These are phyloP conservation scores for Circinella umbellata DNA, from an alignment of 371 early-diverging fungal species.

Conservation along the genomic window DNA sequence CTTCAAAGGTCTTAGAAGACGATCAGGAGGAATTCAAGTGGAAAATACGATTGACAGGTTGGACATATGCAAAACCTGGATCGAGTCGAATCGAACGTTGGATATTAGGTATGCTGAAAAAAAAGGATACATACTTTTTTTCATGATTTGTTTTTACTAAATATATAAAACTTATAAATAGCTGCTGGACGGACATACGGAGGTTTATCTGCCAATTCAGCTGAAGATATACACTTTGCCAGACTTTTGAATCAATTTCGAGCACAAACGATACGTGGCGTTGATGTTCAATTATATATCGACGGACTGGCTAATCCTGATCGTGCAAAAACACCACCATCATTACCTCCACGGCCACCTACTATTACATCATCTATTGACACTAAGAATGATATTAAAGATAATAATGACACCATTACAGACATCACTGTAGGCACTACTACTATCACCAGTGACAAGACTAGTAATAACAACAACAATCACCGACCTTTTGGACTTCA, in stretches of 20 bases:
- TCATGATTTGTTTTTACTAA: too few species aligned
- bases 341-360: neutral
- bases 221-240: constrained; percentile 45
- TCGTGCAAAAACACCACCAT: constrained; percentile 10
- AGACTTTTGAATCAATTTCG: constrained; percentile 45
- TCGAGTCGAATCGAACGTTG: constrained; percentile 39
- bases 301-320: constrained; percentile 14
- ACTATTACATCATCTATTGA: too few species aligned
- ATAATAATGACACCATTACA: neutral
- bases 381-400: too few species aligned
- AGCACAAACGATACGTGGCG: constrained; percentile 40
- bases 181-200: constrained; percentile 51
- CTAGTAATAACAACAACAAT: neutral
- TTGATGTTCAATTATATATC: constrained; percentile 23
- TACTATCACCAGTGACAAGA: neutral
- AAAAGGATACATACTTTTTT: too few species aligned
- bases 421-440: neutral
- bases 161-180: constrained; percentile 7
- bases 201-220: constrained; percentile 39
- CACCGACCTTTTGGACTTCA: constrained; percentile 13
- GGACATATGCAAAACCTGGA: constrained; percentile 47
- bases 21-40: constrained; percentile 22
- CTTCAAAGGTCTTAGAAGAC: constrained; percentile 19
- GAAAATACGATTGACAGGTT: constrained; percentile 39
- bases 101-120: constrained; percentile 28